phyloP scores from a whole-genome alignment of 176 grass and related monocot species.

The Pontederia paniculata region DNA sequence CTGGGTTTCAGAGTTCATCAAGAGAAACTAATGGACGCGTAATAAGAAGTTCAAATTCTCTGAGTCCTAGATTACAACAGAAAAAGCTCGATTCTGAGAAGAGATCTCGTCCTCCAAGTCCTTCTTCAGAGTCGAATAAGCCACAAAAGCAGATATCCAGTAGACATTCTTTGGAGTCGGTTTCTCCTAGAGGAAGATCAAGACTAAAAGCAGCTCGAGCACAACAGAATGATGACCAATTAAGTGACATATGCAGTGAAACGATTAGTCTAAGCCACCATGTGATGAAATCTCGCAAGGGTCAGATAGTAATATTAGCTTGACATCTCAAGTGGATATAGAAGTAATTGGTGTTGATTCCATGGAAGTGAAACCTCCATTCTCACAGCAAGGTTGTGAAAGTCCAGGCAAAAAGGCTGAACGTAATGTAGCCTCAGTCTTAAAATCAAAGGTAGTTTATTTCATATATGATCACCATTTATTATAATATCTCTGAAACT shows the following conservation, averaged over 20 bases:
- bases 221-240: constrained; percentile 43
- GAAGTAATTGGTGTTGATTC: constrained; percentile 51
- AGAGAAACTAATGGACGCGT: constrained; percentile 33
- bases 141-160: constrained; percentile 36
- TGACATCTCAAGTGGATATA: constrained; percentile 37
- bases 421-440: constrained; percentile 1
- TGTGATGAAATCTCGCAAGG: constrained; percentile 44
- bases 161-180: constrained; percentile 47
- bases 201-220: constrained; percentile 53
- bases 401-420: constrained; percentile 26
- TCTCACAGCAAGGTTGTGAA: constrained; percentile 31
- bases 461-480: neutral
- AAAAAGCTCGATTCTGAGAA: constrained; percentile 42
- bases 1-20: constrained; percentile 26
- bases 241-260: constrained; percentile 34
- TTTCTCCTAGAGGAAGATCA: constrained; percentile 58
- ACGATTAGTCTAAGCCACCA: constrained; percentile 42
- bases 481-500: neutral
- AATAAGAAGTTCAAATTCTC: constrained; percentile 44
- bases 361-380: constrained; percentile 29
- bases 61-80: constrained; percentile 64
- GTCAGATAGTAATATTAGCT: constrained; percentile 48
- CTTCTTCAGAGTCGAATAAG: constrained; percentile 37
- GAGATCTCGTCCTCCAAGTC: constrained; percentile 43
- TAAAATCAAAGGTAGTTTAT: constrained; percentile 3